Base-by-base conservation (phyloP, 331 rosid genomes). In the Phaseolus coccineus region DNA sequence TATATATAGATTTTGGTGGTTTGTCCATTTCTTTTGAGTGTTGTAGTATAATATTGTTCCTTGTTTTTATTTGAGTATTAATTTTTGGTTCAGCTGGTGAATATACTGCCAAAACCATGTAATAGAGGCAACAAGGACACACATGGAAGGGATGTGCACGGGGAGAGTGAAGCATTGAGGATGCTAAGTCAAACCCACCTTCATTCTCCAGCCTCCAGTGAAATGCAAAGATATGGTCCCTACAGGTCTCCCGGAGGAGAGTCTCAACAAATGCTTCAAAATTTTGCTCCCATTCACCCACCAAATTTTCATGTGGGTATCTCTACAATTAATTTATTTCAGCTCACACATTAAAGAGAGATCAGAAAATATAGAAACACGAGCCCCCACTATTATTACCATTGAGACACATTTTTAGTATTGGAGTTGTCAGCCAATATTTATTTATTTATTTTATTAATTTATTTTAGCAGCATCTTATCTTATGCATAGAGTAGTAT, bases 121-220 rank as follows among this genome's bases (percentile, higher is more conserved):
- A 59, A 66, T 56, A 80, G 91, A 82, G 77, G 76, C 55, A 83
- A 77, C 56, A 76, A 22, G 48, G 92, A 87, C 24, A 58, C 62
- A 24, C 61, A 65, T 19, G 74, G 82, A 81, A 81, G 83, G 67
- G 89, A 88, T 62, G 84, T 87, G 80, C 79, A 83, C 81, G 84
- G 85, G 57, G 97, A 92, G 88, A 85, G 40, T 73, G 95, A 92
- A 82, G 87, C 94, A 70, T 25, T 87, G 91, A 79, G 92, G 69
- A 87, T 85, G 81, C 83, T 84, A 15, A 83, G 91, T 55, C 91
- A 85, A 74, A 87, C 95, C 14, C 90, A 86, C 35, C 86, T 89
- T 78, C 97, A 80, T 66, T 79, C 92, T 79, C 80, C 90, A 57
- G 37, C 84, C 4, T 69, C 90, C 0, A 73, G 16, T 40, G 89